Conservation (phyloP, 768 basidiomycete genomes). For the Arthromyces matolae region DNA sequence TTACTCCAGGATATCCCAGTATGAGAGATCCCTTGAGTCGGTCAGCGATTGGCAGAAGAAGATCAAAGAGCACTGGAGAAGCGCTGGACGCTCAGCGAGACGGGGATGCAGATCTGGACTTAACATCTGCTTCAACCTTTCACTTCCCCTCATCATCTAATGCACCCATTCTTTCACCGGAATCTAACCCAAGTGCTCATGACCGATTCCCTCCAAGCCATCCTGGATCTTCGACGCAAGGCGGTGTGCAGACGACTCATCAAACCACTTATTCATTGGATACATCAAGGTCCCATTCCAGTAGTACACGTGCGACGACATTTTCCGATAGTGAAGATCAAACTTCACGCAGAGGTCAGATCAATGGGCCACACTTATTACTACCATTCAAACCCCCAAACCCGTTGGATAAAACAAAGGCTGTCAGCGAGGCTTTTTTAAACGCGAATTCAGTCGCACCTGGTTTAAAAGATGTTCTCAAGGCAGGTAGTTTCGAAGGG, state of each 20-base stretch:
- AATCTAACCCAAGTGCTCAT: constrained; percentile 20
- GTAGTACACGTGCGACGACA: constrained; percentile 40
- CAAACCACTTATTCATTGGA: constrained; percentile 59
- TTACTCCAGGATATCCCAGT: constrained; percentile 17
- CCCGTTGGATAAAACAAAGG: constrained; percentile 38
- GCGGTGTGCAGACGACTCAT: constrained; percentile 36
- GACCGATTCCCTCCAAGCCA: constrained; percentile 35
- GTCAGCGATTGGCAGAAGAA: constrained; percentile 30
- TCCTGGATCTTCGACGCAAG: constrained; percentile 23
- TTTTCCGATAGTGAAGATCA: constrained; percentile 26
- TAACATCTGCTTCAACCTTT: constrained; percentile 37
- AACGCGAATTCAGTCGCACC: constrained; percentile 41
- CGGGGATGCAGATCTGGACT: constrained; percentile 20
- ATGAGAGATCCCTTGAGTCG: constrained; percentile 4
- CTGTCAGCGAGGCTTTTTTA: constrained; percentile 42
- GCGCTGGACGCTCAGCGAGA: constrained; percentile 13
- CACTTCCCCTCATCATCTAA: constrained; percentile 35
- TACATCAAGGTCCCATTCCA: too few relatives aligned
- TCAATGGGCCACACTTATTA: constrained; percentile 24
- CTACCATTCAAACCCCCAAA: constrained; percentile 46
- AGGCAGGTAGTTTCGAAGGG: constrained; percentile 39
- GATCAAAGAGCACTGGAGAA: constrained; percentile 42
- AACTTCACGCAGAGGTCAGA: constrained; percentile 10
- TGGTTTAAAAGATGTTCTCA: constrained; percentile 69
- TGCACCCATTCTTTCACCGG: constrained; percentile 16